Conservation (phyloP, 2,329 filamentous ascomycete genomes). For the Achaetomium macrosporum region DNA sequence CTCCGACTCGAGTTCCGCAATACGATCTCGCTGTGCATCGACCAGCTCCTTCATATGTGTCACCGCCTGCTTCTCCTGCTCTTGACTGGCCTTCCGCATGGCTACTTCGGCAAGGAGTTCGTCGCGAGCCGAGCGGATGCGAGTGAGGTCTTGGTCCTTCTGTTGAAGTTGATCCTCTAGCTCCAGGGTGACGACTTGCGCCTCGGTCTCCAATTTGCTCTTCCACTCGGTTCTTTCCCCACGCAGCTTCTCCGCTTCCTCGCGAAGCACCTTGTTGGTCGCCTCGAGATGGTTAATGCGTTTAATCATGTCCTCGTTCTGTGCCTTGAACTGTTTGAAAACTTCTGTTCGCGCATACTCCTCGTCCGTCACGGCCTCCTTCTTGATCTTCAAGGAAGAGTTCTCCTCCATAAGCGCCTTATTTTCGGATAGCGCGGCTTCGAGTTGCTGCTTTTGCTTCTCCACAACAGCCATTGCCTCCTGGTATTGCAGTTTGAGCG, state of each 20-base stretch:
- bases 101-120: slow-evolving; percentile 77
- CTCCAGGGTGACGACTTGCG: slow-evolving; percentile 65
- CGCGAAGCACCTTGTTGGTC: slow-evolving; percentile 74
- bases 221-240: slow-evolving; percentile 80
- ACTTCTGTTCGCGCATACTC: slow-evolving; percentile 90
- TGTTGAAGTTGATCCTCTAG: slow-evolving; percentile 75
- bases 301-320: slow-evolving; percentile 89
- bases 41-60: slow-evolving; percentile 76
- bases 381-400: slow-evolving; percentile 61
- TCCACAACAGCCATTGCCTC: slow-evolving; percentile 69
- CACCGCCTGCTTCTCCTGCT: slow-evolving; percentile 64
- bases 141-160: slow-evolving; percentile 76
- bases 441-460: slow-evolving; percentile 85
- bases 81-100: slow-evolving; percentile 71
- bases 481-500: slow-evolving; percentile 68
- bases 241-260: slow-evolving; percentile 79
- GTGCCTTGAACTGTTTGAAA: slow-evolving; percentile 84
- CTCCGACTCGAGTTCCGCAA: slow-evolving; percentile 76
- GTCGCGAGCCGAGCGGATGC: slow-evolving; percentile 78
- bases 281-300: slow-evolving; percentile 88
- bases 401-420: slow-evolving; percentile 71
- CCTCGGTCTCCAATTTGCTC: slow-evolving; percentile 74
- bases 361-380: slow-evolving; percentile 76
- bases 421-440: slow-evolving; percentile 71
- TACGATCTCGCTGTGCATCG: slow-evolving; percentile 72